Evolutionary conservation across 495 filamentous ascomycete species (phyloP).

Genomic region (Cladorrhinum samala): DNA sequence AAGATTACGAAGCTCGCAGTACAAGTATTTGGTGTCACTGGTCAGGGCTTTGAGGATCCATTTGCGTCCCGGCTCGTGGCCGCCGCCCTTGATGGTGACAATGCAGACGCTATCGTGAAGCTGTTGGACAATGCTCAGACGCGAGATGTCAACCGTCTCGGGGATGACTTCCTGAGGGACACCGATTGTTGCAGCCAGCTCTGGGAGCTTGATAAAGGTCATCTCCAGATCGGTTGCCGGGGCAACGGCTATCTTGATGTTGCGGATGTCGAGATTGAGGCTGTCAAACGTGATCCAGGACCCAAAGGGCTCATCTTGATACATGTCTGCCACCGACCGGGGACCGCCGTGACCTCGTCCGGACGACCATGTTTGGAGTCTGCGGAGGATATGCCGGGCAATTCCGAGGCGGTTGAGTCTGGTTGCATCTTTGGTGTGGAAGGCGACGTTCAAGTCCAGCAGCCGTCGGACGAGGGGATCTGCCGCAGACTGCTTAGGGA

Average conservation of each 20-base stretch:
- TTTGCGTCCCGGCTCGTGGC: background rate
- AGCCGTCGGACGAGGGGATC: slow-evolving; percentile 33
- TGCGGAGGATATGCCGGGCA: slow-evolving; percentile 36
- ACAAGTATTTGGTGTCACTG: slow-evolving; percentile 43
- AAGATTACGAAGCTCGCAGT: slow-evolving; percentile 41
- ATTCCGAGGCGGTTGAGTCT: slow-evolving; percentile 38
- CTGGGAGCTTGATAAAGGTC: slow-evolving; percentile 29
- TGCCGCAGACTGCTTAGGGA: slow-evolving; percentile 32
- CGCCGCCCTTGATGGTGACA: slow-evolving; percentile 26
- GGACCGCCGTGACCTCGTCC: slow-evolving; percentile 6
- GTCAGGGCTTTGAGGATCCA: slow-evolving; percentile 47
- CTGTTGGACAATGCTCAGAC: slow-evolving; percentile 34
- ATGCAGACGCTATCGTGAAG: slow-evolving; percentile 43
- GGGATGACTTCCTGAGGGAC: slow-evolving; percentile 25
- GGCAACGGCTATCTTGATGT: slow-evolving; percentile 33
- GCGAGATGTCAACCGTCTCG: slow-evolving; percentile 32
- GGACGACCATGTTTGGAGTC: slow-evolving; percentile 36
- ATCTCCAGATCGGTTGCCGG: slow-evolving; percentile 39
- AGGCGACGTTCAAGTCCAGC: slow-evolving; percentile 37
- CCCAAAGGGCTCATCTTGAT: slow-evolving; percentile 36
- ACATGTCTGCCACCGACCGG: slow-evolving; percentile 14
- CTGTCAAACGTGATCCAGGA: slow-evolving; percentile 42
- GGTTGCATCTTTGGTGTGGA: slow-evolving; percentile 41
- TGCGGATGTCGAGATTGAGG: slow-evolving; percentile 31
- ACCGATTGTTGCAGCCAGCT: slow-evolving; percentile 25